phyloP scores from a whole-genome alignment of 2,329 filamentous ascomycete genomes.

The Trichoderma brevicompactum region DNA sequence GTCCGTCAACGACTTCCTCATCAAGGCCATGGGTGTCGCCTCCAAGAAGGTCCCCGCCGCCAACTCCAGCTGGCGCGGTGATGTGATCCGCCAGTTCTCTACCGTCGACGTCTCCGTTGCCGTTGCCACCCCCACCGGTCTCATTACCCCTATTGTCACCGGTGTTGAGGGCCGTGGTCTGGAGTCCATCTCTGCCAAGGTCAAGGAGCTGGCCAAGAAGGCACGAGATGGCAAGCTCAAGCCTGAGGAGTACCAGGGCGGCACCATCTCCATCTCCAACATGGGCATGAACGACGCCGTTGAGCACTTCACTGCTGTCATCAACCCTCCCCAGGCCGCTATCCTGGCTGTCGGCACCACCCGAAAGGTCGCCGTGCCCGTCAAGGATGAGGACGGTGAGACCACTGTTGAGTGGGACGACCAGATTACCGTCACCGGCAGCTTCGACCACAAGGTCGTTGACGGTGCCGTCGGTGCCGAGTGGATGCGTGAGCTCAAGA shows the following conservation, averaged over 20 bases:
- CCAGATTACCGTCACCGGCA: conserved; percentile 91
- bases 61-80: conserved; percentile 94
- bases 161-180: conserved; percentile 86
- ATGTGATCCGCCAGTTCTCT: conserved; percentile 90
- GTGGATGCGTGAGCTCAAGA: conserved; percentile 97
- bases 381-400: conserved; percentile 81
- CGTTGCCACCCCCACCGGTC: conserved; percentile 86
- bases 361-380: conserved; percentile 90
- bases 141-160: conserved; percentile 97
- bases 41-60: conserved; percentile 92
- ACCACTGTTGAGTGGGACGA: conserved; percentile 86
- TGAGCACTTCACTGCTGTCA: conserved; percentile 96
- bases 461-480: conserved; percentile 96
- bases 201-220: conserved; percentile 97
- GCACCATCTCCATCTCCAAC: conserved; percentile 99
- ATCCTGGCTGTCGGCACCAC: conserved; percentile 95
- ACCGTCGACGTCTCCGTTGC: conserved; percentile 94
- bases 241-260: conserved; percentile 98
- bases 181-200: conserved; percentile 80
- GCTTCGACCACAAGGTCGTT: conserved; percentile 99
- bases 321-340: conserved; percentile 96
- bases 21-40: conserved; percentile 91
- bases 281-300: conserved; percentile 99
- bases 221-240: conserved; percentile 97
- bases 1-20: conserved; percentile 98